phyloP scores from a whole-genome alignment of 1,284 basidiomycete species.

The Sparassis latifolia region DNA sequence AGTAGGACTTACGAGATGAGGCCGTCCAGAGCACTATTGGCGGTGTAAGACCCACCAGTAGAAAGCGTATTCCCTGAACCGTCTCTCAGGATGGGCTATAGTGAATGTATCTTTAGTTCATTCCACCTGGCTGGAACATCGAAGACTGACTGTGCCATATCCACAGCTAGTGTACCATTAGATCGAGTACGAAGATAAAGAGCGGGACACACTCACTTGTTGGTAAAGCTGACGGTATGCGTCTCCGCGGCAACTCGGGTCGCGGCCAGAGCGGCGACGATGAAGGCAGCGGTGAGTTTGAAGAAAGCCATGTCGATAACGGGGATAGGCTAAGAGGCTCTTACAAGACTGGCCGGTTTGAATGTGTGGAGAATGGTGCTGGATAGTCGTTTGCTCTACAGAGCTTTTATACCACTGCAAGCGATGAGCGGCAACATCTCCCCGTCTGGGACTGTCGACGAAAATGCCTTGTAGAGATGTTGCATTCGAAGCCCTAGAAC shows the following conservation, averaged over 20 bases:
- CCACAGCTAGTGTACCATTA: neutral
- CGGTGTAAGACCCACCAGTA: neutral
- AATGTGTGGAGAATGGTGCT: too few relatives aligned
- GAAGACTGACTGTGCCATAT: neutral
- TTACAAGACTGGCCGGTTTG: too few relatives aligned
- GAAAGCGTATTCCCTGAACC: slow-evolving; percentile 5
- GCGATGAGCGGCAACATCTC: too few relatives aligned
- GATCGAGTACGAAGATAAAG: neutral
- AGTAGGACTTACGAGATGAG: slow-evolving; percentile 12
- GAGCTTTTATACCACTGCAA: too few relatives aligned
- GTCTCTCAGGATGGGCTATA: slow-evolving; percentile 17
- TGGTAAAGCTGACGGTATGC: slow-evolving; percentile 11
- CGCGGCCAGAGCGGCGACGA: neutral
- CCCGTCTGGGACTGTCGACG: too few relatives aligned
- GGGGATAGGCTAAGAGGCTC: neutral
- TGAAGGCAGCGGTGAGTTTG: neutral
- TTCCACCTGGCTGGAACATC: neutral
- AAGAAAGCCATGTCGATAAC: neutral
- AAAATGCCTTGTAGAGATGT: too few relatives aligned
- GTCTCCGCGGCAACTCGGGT: neutral
- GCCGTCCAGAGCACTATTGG: slow-evolving; percentile 10
- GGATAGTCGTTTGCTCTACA: too few relatives aligned
- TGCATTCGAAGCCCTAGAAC: too few relatives aligned
- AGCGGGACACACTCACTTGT: slow-evolving; percentile 16
- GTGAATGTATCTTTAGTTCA: slow-evolving; percentile 6